phyloP scores from a whole-genome alignment of 2,329 filamentous ascomycete species.

The Blastomyces percursus region DNA sequence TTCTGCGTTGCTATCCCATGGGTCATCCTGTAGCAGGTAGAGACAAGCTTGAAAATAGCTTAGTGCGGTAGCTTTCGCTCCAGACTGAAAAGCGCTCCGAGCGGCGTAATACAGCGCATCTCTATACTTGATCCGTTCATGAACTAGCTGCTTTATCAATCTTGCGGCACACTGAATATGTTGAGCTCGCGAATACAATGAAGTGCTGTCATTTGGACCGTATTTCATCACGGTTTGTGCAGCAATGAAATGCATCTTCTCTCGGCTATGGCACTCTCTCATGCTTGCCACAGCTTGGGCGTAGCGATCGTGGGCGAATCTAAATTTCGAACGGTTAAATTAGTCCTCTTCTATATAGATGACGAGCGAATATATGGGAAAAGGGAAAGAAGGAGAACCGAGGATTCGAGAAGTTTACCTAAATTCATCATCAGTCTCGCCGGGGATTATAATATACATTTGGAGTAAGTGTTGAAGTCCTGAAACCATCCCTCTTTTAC shows the following conservation, averaged over 20 bases:
- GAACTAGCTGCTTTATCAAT: constrained; percentile 58
- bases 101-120: constrained; percentile 70
- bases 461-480: constrained; percentile 76
- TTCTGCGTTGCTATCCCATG: constrained; percentile 58
- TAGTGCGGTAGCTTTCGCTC: constrained; percentile 68
- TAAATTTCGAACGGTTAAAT: constrained; percentile 18
- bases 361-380: not conserved
- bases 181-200: constrained; percentile 61
- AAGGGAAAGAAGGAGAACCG: constrained; percentile 1
- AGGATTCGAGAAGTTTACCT: constrained; percentile 31
- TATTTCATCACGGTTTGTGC: constrained; percentile 70
- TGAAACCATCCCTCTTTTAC: constrained; percentile 53
- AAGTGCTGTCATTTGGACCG: constrained; percentile 47
- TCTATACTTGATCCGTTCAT: constrained; percentile 54
- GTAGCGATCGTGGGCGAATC: constrained; percentile 81
- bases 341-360: not conserved
- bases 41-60: constrained; percentile 73
- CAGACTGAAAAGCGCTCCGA: constrained; percentile 65
- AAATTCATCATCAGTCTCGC: constrained; percentile 76
- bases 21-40: constrained; percentile 62
- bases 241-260: constrained; percentile 85
- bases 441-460: constrained; percentile 68
- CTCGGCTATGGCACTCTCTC: constrained; percentile 53
- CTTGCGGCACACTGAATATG: constrained; percentile 71
- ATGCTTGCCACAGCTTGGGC: constrained; percentile 62